phyloP scores from a whole-genome alignment of 1,284 basidiomycete genomes.

The Microbotryum scabiosae region DNA sequence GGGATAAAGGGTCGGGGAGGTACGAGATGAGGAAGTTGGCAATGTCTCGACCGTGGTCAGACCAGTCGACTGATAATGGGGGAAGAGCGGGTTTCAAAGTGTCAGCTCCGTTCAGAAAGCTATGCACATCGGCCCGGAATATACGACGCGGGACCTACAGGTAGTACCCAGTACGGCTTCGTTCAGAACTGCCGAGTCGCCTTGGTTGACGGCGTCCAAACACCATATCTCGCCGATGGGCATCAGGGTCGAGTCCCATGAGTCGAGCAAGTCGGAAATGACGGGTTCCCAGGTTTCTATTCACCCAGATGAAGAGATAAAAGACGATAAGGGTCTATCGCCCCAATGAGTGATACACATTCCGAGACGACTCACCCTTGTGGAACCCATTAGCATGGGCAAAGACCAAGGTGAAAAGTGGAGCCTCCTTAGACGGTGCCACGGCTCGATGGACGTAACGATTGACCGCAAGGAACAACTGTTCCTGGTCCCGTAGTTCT shows the following conservation, averaged over 20 bases:
- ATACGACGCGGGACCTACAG: slow-evolving; percentile 45
- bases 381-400: slow-evolving; percentile 73
- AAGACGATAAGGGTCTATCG: neutral
- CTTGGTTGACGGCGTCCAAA: slow-evolving; percentile 68
- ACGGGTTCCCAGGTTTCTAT: slow-evolving; percentile 59
- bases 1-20: slow-evolving; percentile 39
- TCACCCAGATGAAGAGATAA: neutral
- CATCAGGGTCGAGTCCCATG: slow-evolving; percentile 9
- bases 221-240: slow-evolving; percentile 66
- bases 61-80: slow-evolving; percentile 55
- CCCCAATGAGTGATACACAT: no score
- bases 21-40: slow-evolving; percentile 58
- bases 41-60: slow-evolving; percentile 62
- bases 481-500: slow-evolving; percentile 18
- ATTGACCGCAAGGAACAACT: slow-evolving; percentile 21
- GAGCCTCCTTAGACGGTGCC: neutral
- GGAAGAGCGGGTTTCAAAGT: neutral
- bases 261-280: slow-evolving; percentile 45
- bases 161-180: slow-evolving; percentile 48
- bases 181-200: slow-evolving; percentile 63
- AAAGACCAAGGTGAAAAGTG: slow-evolving; percentile 56
- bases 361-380: slow-evolving; percentile 51
- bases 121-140: neutral
- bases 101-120: neutral
- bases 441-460: slow-evolving; percentile 7